A percentile compares a stretch with the other conserved stretches of the same genome.
Evolutionary conservation across 768 basidiomycete species (phyloP).

Genomic region (Scleroderma bovista): DNA sequence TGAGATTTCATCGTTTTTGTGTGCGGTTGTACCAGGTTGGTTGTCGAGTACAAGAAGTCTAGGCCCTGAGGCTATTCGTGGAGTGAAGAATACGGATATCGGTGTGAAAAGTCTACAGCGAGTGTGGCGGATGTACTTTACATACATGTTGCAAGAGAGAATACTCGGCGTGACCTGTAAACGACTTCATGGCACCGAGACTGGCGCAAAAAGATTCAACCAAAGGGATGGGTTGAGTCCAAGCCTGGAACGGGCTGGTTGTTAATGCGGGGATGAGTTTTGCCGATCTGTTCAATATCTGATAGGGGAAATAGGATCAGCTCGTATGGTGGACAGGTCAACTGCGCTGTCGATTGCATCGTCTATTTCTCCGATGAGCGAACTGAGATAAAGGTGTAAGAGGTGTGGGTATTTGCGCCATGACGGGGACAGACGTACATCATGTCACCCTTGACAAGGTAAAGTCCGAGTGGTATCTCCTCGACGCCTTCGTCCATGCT

Average conservation of each 20-base stretch:
- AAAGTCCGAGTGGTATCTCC: slow-evolving; percentile 89
- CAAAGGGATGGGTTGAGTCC: background rate
- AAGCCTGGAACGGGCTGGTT: background rate
- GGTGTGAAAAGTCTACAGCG: background rate
- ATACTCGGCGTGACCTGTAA: background rate
- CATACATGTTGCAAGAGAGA: background rate
- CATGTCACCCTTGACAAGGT: slow-evolving; percentile 97
- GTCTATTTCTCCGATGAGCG: slow-evolving; percentile 83
- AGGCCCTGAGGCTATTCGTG: background rate
- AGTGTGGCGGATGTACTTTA: slow-evolving; percentile 2
- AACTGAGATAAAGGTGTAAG: slow-evolving; percentile 33
- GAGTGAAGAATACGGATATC: background rate
- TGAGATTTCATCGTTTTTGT: too few species aligned
- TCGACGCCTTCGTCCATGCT: slow-evolving; percentile 89
- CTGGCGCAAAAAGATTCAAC: background rate
- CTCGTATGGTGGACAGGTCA: slow-evolving; percentile 73
- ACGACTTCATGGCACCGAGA: background rate
- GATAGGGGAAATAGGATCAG: slow-evolving; percentile 82
- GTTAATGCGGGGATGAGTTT: too few species aligned
- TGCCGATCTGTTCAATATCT: slow-evolving; percentile 47
- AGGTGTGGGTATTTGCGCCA: background rate
- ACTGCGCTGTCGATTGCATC: slow-evolving; percentile 70
- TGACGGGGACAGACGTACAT: slow-evolving; percentile 57
- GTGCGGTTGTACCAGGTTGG: too few species aligned
- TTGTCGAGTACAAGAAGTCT: background rate